Conservation (phyloP, 345 rosid genomes). For the Eucalyptus sp. region DNA sequence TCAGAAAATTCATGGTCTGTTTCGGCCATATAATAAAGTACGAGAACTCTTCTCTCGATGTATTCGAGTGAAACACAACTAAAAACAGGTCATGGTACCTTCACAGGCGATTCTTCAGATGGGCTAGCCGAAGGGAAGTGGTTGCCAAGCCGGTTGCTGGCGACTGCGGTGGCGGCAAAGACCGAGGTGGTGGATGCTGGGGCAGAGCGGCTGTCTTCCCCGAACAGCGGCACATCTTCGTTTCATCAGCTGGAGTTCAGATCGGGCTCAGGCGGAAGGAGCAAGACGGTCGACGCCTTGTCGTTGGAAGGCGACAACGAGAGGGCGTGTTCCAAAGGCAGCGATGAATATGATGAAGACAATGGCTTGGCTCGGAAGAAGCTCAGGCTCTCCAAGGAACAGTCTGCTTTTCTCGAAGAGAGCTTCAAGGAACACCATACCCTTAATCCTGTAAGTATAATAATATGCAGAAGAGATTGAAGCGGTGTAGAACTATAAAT, state of each 20-base stretch:
- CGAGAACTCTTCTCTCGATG: not conserved
- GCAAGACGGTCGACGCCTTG: slow-evolving; percentile 32
- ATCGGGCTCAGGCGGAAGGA: slow-evolving; percentile 4
- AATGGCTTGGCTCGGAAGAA: slow-evolving; percentile 74
- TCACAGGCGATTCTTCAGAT: not conserved
- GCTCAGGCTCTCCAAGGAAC: slow-evolving; percentile 83
- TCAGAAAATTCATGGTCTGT: not conserved
- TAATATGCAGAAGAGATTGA: not conserved
- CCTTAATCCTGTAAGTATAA: slow-evolving; percentile 69
- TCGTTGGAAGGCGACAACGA: slow-evolving; percentile 15
- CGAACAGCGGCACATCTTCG: not conserved
- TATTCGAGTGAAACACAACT: not conserved
- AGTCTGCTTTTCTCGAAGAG: slow-evolving; percentile 92
- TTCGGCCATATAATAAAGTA: not conserved
- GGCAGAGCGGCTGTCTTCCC: not conserved
- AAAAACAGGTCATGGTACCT: not conserved
- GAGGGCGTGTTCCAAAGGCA: slow-evolving; percentile 49
- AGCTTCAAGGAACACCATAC: slow-evolving; percentile 87
- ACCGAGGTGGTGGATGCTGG: not conserved
- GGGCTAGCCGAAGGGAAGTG: not conserved
- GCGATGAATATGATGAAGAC: slow-evolving; percentile 63
- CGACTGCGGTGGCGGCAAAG: not conserved
- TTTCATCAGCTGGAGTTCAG: not conserved
- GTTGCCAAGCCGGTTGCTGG: not conserved
- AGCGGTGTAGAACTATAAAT: not conserved